These are phyloP conservation scores for Jacaranda copaia DNA, from an alignment of 257 asterid species.

Conservation along the genomic window DNA sequence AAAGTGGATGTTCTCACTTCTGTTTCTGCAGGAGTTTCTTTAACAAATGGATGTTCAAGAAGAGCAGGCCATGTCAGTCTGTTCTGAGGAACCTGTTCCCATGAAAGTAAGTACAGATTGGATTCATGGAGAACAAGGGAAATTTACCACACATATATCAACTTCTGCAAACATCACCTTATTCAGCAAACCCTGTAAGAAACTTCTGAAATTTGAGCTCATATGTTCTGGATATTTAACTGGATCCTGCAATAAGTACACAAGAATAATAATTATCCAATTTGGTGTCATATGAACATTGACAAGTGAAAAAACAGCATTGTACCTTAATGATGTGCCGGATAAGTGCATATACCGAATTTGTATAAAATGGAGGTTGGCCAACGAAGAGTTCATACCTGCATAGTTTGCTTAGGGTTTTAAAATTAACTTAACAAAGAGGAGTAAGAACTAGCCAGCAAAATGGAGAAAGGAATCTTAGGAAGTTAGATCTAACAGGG, in stretches of 20 bases:
- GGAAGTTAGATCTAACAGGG: constrained; percentile 30
- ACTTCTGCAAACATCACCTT: constrained; percentile 62
- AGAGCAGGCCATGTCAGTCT: constrained; percentile 98
- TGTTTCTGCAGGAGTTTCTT: constrained; percentile 58
- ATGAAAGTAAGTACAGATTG: constrained; percentile 40
- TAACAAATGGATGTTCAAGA: constrained; percentile 95
- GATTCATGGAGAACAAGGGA: constrained; percentile 32
- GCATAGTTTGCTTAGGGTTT: constrained; percentile 35
- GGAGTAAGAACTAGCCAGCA: constrained; percentile 25
- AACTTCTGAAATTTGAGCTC: constrained; percentile 83
- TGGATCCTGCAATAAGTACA: constrained; percentile 75
- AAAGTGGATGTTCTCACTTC: constrained; percentile 52
- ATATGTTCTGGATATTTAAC: constrained; percentile 95
- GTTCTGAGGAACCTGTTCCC: constrained; percentile 79
- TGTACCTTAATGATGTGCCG: constrained; percentile 93
- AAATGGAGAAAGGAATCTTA: constrained; percentile 10
- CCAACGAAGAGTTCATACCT: constrained; percentile 99
- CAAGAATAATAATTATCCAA: constrained; percentile 26
- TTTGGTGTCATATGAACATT: constrained; percentile 20
- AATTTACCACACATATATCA: constrained; percentile 6
- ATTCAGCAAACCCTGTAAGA: constrained; percentile 91
- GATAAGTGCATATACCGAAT: constrained; percentile 96
- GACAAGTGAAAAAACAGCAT: constrained; percentile 23
- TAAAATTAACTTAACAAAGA: constrained; percentile 7
- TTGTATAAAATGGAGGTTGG: constrained; percentile 98